Conservation (phyloP, 306 rosid genomes). For the Glycine soja region DNA sequence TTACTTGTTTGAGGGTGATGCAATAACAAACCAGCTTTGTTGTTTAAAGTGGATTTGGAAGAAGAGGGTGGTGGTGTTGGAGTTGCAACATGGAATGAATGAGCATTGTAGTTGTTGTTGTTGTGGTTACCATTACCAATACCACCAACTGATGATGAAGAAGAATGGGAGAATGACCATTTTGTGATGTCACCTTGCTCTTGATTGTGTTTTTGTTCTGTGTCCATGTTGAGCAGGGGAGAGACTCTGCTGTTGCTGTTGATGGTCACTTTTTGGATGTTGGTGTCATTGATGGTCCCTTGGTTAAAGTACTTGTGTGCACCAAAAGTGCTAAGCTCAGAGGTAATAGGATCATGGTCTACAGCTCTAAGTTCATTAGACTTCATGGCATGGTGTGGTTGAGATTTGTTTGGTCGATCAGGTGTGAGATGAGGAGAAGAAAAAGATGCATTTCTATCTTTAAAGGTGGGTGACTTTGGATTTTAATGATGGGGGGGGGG, state of each 20-base stretch:
- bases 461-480: constrained; percentile 32
- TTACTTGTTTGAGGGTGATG: constrained; percentile 63
- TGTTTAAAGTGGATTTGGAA: constrained; percentile 70
- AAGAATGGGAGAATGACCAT: constrained; percentile 53
- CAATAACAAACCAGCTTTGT: constrained; percentile 67
- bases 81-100: constrained; percentile 66
- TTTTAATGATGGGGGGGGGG: too few species aligned
- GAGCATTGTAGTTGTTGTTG: constrained; percentile 56
- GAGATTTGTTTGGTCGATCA: constrained; percentile 8
- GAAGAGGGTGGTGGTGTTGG: constrained; percentile 75
- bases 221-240: constrained; percentile 47
- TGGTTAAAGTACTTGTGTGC: constrained; percentile 75
- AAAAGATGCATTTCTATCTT: constrained; percentile 35
- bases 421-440: constrained; percentile 42
- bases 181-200: constrained; percentile 29
- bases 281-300: constrained; percentile 33
- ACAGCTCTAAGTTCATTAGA: background rate
- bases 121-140: background rate
- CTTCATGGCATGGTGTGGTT: background rate
- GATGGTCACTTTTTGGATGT: background rate
- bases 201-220: constrained; percentile 37
- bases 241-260: constrained; percentile 52
- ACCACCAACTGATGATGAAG: constrained; percentile 57
- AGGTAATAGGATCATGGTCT: constrained; percentile 35
- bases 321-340: constrained; percentile 63